Base-by-base conservation (phyloP, 208 protist genomes). In the Trypanosoma caninum region DNA sequence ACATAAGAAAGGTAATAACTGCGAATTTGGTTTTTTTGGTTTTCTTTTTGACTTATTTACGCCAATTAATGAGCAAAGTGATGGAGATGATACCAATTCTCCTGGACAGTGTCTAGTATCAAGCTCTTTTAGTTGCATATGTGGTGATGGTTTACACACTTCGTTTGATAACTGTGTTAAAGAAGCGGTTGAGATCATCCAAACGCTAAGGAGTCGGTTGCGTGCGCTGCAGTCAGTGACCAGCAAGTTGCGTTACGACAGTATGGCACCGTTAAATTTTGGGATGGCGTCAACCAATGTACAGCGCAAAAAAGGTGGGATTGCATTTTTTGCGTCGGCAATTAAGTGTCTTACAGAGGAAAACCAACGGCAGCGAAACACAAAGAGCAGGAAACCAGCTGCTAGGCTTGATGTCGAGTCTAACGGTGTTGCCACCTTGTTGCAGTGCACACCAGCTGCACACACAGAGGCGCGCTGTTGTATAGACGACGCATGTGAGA, bases 121-220 rank as follows among this genome's bases (percentile, higher is more conserved):
- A 51, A 28, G 8, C 1, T n/a, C 45, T 20, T 9, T n/a, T 18
- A 30, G 23, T 30, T 42, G 18, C 31, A 20, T 4, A 10, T 9
- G 2, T 18, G 10, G 35, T 0, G 23, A 14, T 22, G 18, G 3
- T 23, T 52, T 9, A 3, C 55, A 64, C 33, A 31, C 31, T 34
- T 31, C 18, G 1, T 35, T 59, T 41, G 52, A 67, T n/a, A 44
- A 59, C n/a, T 52, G 37, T 30, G 42, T 34, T 23, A 67, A 40
- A 33, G 52, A 51, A 25, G 52, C 31, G 5, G n/a, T 28, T 8
- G 42, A 40, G n/a, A 35, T 20, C 8, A 47, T 59, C 18, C 61
- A 59, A 31, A n/a, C 1, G 40, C 61, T 67, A 22, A 52, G 59
- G 20, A 13, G 13, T 3, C 40, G 22, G 10, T 40, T 67, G 25